Evolutionary conservation across 2,329 filamentous ascomycete species (phyloP).

Genomic region (Aspergillus sp.): DNA sequence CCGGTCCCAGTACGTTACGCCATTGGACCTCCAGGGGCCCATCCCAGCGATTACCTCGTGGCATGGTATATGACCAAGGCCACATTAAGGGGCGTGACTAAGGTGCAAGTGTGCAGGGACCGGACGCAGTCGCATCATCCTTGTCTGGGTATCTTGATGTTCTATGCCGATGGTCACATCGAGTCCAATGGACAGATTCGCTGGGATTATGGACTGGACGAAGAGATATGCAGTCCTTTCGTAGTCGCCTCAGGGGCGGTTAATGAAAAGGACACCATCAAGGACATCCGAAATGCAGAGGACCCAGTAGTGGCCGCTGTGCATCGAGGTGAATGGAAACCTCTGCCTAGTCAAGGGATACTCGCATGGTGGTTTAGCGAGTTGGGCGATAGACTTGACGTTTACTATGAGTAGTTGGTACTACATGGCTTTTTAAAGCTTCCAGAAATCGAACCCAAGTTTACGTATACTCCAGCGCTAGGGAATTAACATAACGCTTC

Average conservation of each 20-base stretch:
- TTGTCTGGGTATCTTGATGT: constrained; percentile 16
- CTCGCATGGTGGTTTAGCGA: constrained; percentile 19
- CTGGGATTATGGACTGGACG: constrained; percentile 13
- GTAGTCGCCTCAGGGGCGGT: background rate
- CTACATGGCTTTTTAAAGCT: no score
- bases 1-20: background rate
- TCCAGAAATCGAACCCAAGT: no score
- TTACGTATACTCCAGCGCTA: no score
- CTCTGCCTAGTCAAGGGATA: constrained; percentile 11
- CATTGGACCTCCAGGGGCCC: background rate
- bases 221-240: constrained; percentile 3
- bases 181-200: constrained; percentile 19
- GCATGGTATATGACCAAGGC: constrained; percentile 20
- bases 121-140: constrained; percentile 11
- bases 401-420: no score
- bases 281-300: constrained; percentile 7
- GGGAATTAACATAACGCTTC: no score
- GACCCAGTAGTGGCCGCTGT: background rate
- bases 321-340: background rate
- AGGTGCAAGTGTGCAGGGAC: constrained; percentile 18
- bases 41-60: background rate
- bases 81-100: constrained; percentile 12
- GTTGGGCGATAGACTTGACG: constrained; percentile 1
- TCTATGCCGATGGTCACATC: constrained; percentile 15
- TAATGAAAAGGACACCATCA: constrained; percentile 13